Base-by-base conservation (phyloP, 257 asterid species). In the Solanum dulcamara region DNA sequence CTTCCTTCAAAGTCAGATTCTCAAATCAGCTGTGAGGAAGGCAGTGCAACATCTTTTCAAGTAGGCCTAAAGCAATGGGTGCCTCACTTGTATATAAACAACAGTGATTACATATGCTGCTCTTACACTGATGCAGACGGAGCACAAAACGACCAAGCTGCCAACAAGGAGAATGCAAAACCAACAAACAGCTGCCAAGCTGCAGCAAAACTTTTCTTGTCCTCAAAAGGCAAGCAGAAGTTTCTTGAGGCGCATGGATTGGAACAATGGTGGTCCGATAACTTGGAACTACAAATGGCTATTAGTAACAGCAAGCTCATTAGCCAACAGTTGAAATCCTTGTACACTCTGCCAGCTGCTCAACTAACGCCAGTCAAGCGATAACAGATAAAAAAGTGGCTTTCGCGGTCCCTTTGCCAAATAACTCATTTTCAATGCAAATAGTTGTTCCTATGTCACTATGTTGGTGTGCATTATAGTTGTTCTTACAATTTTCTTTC, bases 211-310 rank as follows among this genome's bases (percentile, higher is more conserved):
- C 96, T 97, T 9, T 97, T 97, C 81, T 94, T 97, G 81, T 79
- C 92, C 68, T 92, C 98, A 0, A 97, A 95, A 88, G 99, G 96
- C 28, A 95, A 94, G 84, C 99, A 97, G 86, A 95, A 93, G 96
- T 95, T 97, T 88, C 91, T 94, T 1, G 99, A 97, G 87, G 99
- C 99, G 7, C 99, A 97, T 40, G 98, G 98, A 1, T 79, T 97
- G 92, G 99, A 97, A 87, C 99, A 97, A 83, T 97, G 99, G 99
- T 97, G 99, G 99, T 92, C 98, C 10, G 97, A 97, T 88, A 98
- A 94, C 59, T 89, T 97, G 94, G 97, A 95, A 60, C 83, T 95
- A 68, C 94, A 93, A 88, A 88, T 85, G 92, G 99, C 98, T 2
- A 62, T 94, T 0, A 91, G 90, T 48, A 92, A 91, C 83, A 97